Conservation (phyloP, 306 rosid genomes). For the Acacia acuminata region DNA sequence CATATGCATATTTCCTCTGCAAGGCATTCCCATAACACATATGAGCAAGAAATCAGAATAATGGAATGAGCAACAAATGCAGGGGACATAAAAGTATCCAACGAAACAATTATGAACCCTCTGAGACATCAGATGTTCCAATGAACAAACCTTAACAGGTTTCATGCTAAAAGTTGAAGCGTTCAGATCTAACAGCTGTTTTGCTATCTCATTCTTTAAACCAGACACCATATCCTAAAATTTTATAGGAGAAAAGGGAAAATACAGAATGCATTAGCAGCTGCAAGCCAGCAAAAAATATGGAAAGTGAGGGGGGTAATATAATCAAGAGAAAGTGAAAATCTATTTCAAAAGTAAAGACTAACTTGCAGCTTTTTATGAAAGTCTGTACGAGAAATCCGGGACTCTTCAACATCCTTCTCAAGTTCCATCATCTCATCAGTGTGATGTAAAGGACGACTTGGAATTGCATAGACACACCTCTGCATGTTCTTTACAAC, state of each 20-base stretch:
- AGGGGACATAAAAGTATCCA: constrained; percentile 15
- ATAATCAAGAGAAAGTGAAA: constrained; percentile 17
- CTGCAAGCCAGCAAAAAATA: constrained; percentile 6
- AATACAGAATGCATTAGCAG: constrained; percentile 22
- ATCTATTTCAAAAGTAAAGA: constrained; percentile 9
- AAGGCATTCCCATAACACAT: constrained; percentile 10
- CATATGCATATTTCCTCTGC: constrained; percentile 96
- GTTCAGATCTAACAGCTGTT: constrained; percentile 62
- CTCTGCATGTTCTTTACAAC: constrained; percentile 89
- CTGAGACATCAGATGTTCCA: constrained; percentile 10
- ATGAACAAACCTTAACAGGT: constrained; percentile 80
- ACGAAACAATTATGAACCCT: constrained; percentile 14
- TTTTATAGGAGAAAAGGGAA: neutral
- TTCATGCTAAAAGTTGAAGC: constrained; percentile 78
- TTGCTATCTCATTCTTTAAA: constrained; percentile 70
- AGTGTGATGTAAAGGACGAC: constrained; percentile 42
- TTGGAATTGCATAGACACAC: constrained; percentile 87
- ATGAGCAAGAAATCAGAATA: constrained; percentile 28
- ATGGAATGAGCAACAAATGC: constrained; percentile 4
- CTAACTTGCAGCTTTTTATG: constrained; percentile 68
- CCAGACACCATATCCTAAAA: constrained; percentile 70
- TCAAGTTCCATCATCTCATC: constrained; percentile 68
- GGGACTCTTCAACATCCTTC: constrained; percentile 64
- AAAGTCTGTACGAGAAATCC: constrained; percentile 61
- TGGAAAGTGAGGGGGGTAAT: constrained; percentile 19